phyloP scores from a whole-genome alignment of 306 rosid species.

The Cyamopsis tetragonoloba region DNA sequence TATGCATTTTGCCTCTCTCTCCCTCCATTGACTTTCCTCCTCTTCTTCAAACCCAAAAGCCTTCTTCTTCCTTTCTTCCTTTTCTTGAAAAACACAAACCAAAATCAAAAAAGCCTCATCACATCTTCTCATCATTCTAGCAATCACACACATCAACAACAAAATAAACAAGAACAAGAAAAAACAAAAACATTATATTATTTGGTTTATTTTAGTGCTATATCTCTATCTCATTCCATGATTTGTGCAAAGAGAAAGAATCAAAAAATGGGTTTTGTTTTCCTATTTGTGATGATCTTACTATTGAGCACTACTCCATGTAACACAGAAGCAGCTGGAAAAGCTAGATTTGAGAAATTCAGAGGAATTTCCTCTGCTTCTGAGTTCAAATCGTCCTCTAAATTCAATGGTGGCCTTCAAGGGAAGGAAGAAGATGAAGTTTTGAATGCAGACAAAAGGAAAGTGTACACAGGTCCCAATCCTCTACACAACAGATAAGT shows the following conservation, averaged over 20 bases:
- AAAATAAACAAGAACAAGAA: background rate
- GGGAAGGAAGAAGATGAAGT: slow-evolving; percentile 31
- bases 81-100: slow-evolving; percentile 32
- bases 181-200: background rate
- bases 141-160: background rate
- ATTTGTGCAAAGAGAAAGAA: slow-evolving; percentile 41
- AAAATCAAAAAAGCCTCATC: slow-evolving; percentile 11
- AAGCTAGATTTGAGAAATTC: slow-evolving; percentile 34
- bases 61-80: too few species aligned
- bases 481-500: slow-evolving; percentile 92
- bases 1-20: slow-evolving; percentile 51
- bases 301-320: slow-evolving; percentile 39
- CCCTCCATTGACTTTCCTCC: slow-evolving; percentile 47
- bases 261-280: slow-evolving; percentile 31
- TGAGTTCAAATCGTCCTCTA: slow-evolving; percentile 21
- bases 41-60: slow-evolving; percentile 47
- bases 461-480: slow-evolving; percentile 85
- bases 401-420: slow-evolving; percentile 25
- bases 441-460: slow-evolving; percentile 70
- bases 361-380: slow-evolving; percentile 25
- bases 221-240: slow-evolving; percentile 56
- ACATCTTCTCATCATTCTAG: slow-evolving; percentile 12
- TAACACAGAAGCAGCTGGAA: slow-evolving; percentile 37
- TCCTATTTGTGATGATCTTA: slow-evolving; percentile 41
- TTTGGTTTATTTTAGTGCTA: too few species aligned